phyloP scores from a whole-genome alignment of 306 rosid species.

The Morella rubra region DNA sequence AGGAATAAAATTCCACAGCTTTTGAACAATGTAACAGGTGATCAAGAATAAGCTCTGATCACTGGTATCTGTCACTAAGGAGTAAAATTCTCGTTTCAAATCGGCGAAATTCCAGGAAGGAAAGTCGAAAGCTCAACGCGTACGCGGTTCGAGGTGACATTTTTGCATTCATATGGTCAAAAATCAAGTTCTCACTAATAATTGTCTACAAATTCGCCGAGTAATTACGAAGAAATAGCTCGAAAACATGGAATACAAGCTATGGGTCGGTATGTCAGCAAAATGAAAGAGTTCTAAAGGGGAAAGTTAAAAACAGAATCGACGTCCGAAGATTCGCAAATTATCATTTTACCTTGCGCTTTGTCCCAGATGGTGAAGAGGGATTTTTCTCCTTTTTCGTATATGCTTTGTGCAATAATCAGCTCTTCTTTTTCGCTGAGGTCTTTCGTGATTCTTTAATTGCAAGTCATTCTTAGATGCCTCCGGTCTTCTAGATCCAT shows the following conservation, averaged over 20 bases:
- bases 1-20: background rate
- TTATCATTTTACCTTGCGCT: background rate
- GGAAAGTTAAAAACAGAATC: background rate
- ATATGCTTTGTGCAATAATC: too few relatives aligned
- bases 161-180: background rate
- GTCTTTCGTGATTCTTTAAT: background rate
- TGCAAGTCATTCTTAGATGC: background rate
- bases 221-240: background rate
- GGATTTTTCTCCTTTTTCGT: background rate
- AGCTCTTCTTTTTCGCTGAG: background rate
- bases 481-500: background rate
- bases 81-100: background rate
- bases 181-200: background rate
- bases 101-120: background rate
- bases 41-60: too few relatives aligned
- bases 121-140: background rate
- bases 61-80: background rate
- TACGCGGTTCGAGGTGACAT: background rate
- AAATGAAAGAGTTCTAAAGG: background rate
- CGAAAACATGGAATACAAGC: background rate
- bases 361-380: background rate
- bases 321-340: background rate
- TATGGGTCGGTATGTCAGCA: background rate
- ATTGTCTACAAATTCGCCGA: background rate
- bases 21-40: too few relatives aligned